Evolutionary conservation across 73 alveolate genomes (phyloP), one percentile per base, ranked within the genome.

Genomic region (Tetrahymena borealis): DNA sequence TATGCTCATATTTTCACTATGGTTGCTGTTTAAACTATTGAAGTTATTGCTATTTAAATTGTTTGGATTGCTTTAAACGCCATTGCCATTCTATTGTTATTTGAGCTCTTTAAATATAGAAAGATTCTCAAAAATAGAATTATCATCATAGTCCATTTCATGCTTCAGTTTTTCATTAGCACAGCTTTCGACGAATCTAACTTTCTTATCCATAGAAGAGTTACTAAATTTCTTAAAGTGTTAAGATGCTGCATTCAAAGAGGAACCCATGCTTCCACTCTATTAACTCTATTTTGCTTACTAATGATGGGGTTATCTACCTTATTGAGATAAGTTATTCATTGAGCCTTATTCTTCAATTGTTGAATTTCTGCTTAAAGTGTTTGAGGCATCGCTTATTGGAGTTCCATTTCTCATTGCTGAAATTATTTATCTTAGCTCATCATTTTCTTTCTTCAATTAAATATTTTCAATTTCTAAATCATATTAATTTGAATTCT

Each of bases 381-480:
- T 24, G 28, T 60, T 60, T 24, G 85, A 60, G 9, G 28, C 35
- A 7, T 60, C 85, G 9, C 85, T 60, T 0, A 60, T 60, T 24
- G 85, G 85, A 60, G 85, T 60, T 4, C 85, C 85, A 60, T 60
- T 60, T 35, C 85, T 60, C 85, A 60, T 60, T 0, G 85, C 85
- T 6, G 85, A 60, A 60, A 60, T 60, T 1, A 60, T 60, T 60
- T 60, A 35, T n/a, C 85, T 60, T 60, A 60, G 31, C 35, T 93
- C 95, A 79, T 93, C 41, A 93, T 93, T 93, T 93, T 93, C 90
- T 79, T 93, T 79, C 78, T 93, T 93, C 33, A 93, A 90, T 40
- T 93, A 31, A 13, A 90, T 38, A 20, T 79, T 93, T 41, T 93
- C 37, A 18, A 40, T 18, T 33, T 79, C 78, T 33, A 93, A 39